Evolutionary conservation across 2,329 filamentous ascomycete species (phyloP), one percentile per base, ranked within the genome.

Genomic region (Didymella pomorum): DNA sequence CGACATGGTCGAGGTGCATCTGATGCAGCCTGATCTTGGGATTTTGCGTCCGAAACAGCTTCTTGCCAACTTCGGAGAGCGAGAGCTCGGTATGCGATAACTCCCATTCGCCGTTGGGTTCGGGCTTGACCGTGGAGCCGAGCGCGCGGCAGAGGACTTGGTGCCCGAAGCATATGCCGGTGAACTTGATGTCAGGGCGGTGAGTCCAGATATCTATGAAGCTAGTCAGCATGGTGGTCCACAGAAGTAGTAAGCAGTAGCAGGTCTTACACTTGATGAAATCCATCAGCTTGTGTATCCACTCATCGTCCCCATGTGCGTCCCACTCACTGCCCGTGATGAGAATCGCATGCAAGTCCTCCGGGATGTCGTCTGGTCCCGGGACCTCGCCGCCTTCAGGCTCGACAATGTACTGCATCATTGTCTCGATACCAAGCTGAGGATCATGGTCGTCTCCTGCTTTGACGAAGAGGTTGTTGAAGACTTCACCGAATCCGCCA

Each of bases 401-500:
- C 44, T 74, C 71, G 73, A 87, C 83, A 5, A 87, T 79, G 63
- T 83, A 87, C 35, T 82, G 76, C 68, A 84, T 83, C 23, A 82
- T 79, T 1, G 83, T 85, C 66, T 86, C 81, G 25, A 87, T 79
- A 6, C 80, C 81, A 0, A 87, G 74, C 0, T 80, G 81, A 2
- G 86, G 86, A 25, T 83, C 74, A 60, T 87, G 84, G 2, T 76
- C 76, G 21, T 78, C 71, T 3, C 85, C 86, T 2, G 84, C 84
- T 31, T 77, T 71, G 21, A 77, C 73, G 60, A 87, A 84, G 37
- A 85, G 79, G 1, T 77, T 64, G 59, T 86, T 78, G 10, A 87
- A 69, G 23, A 87, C 82, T 39, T 84, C 74, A 9, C 83, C 84
- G 64, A 86, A 87, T 6, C 79, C 79, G 14, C 85, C 85, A n/a